Percentiles rank a stretch among this genome's conserved stretches.
Conservation (phyloP, 352 stramenopile species). For the Pythium apleroticum region DNA sequence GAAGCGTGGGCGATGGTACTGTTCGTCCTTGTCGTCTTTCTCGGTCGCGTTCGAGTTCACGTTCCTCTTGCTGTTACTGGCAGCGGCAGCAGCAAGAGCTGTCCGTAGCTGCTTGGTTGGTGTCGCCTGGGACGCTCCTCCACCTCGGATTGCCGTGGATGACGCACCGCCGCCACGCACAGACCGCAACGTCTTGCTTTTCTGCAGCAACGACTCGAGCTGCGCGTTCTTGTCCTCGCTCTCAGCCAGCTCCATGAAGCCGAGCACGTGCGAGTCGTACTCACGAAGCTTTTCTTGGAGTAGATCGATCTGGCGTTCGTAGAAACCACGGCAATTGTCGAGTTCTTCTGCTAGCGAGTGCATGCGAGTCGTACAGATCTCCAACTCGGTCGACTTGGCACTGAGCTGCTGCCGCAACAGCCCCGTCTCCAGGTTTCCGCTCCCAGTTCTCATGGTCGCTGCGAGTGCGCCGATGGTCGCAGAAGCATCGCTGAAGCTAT, state of each 20-base stretch:
- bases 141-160: background rate
- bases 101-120: slow-evolving; percentile 19
- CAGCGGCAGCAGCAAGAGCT: slow-evolving; percentile 17
- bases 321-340: slow-evolving; percentile 50
- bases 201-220: slow-evolving; percentile 49
- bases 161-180: slow-evolving; percentile 49
- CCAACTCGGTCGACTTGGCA: slow-evolving; percentile 48
- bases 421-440: slow-evolving; percentile 36
- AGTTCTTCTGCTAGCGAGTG: slow-evolving; percentile 48
- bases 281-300: slow-evolving; percentile 51
- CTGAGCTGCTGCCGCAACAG: slow-evolving; percentile 55
- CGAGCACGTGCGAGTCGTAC: slow-evolving; percentile 46
- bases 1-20: slow-evolving; percentile 14
- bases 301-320: slow-evolving; percentile 45
- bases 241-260: slow-evolving; percentile 46
- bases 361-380: slow-evolving; percentile 43
- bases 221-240: slow-evolving; percentile 42
- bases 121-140: slow-evolving; percentile 7
- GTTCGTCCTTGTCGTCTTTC: slow-evolving; percentile 2
- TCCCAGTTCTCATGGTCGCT: background rate
- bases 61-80: slow-evolving; percentile 12
- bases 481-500: slow-evolving; percentile 15
- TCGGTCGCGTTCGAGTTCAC: background rate
- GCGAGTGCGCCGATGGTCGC: background rate
- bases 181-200: slow-evolving; percentile 57